Conservation (phyloP, 495 filamentous ascomycete genomes). For the Aspergillus kassunensis region DNA sequence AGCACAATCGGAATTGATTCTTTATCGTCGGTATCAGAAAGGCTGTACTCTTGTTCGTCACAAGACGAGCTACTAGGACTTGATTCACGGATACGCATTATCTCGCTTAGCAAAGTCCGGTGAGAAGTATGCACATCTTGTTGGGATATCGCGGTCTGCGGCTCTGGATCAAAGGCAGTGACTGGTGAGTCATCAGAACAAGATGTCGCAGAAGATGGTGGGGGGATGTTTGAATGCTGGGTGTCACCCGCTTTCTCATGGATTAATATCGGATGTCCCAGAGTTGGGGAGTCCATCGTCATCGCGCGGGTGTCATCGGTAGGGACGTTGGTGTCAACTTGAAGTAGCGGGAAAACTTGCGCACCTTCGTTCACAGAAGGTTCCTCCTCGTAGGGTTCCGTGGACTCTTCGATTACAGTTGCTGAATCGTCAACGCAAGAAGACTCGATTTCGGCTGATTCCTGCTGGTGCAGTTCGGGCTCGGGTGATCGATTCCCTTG, state of each 20-base stretch:
- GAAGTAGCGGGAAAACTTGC: conserved; percentile 24
- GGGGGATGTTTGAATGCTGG: conserved; percentile 44
- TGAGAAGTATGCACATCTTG: conserved; percentile 32
- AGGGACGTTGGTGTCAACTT: conserved; percentile 26
- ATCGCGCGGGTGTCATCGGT: conserved; percentile 11
- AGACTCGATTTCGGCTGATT: conserved; percentile 22
- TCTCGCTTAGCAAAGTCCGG: conserved; percentile 47
- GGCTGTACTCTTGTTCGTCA: conserved; percentile 48
- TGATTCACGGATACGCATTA: conserved; percentile 49
- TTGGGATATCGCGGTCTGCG: conserved; percentile 54
- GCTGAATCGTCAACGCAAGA: conserved; percentile 23
- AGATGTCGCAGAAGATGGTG: conserved; percentile 35
- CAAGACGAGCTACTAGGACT: conserved; percentile 45
- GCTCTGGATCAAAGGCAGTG: conserved; percentile 69
- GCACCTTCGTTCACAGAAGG: neutral
- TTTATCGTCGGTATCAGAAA: conserved; percentile 50
- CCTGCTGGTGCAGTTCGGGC: conserved; percentile 13
- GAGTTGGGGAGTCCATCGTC: conserved; percentile 61
- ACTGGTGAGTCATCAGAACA: conserved; percentile 53
- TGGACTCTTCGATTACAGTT: conserved; percentile 26
- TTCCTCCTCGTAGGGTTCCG: conserved; percentile 13
- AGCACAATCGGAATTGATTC: conserved; percentile 63
- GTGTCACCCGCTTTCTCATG: conserved; percentile 24
- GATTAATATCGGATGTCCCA: conserved; percentile 58
- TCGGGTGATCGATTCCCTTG: conserved; percentile 19